Conservation (phyloP, 257 asterid species). For the Nicotiana paniculata region DNA sequence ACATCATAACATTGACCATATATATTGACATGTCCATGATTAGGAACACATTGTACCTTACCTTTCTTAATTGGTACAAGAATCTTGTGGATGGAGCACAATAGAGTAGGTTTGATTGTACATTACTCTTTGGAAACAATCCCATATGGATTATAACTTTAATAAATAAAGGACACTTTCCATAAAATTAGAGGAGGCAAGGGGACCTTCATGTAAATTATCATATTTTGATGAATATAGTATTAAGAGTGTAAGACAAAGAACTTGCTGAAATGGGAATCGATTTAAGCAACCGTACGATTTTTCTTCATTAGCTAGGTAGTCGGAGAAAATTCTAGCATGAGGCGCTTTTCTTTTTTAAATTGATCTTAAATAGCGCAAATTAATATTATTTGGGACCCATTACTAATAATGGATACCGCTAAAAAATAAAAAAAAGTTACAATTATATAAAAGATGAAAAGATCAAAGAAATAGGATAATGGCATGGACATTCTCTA, state of each 20-base stretch:
- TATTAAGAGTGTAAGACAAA: not conserved
- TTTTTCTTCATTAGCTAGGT: no score
- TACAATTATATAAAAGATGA: no score
- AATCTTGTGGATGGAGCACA: not conserved
- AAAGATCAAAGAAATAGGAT: no score
- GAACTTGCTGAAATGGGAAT: not conserved
- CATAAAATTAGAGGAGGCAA: not conserved
- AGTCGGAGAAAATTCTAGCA: no score
- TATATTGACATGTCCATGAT: not conserved
- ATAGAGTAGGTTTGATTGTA: not conserved
- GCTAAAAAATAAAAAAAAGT: no score
- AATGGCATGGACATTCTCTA: no score
- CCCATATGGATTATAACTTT: not conserved
- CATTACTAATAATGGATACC: no score
- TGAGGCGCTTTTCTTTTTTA: no score
- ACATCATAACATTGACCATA: not conserved
- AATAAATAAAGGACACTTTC: not conserved
- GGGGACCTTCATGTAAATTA: not conserved
- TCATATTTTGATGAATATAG: not conserved
- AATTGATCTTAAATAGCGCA: no score
- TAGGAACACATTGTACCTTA: not conserved
- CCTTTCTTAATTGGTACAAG: not conserved
- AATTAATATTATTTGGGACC: no score
- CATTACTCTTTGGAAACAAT: not conserved
- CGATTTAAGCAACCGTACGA: no score